phyloP scores from a whole-genome alignment of 2,329 filamentous ascomycete genomes.

The Davidsoniella australis region DNA sequence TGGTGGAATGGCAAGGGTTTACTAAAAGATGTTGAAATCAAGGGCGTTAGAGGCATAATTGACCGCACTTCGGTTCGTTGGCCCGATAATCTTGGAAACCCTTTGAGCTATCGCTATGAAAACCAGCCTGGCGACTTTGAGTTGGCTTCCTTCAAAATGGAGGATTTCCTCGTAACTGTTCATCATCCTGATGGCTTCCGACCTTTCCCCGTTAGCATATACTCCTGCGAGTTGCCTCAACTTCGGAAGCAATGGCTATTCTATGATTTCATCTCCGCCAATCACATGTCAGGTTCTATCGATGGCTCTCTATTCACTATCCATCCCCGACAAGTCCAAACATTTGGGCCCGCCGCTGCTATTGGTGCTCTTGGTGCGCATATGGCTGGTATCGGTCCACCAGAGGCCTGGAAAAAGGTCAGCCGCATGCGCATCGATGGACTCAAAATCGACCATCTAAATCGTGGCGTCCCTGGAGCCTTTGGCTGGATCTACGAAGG shows the following conservation, averaged over 20 bases:
- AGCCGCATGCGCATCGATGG: conserved; percentile 83
- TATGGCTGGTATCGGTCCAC: conserved; percentile 38
- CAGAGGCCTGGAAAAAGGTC: conserved; percentile 81
- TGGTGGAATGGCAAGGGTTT: conserved; percentile 97
- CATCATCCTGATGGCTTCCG: conserved; percentile 82
- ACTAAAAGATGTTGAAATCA: conserved; percentile 81
- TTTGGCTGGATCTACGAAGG: conserved; percentile 98
- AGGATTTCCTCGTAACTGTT: conserved; percentile 79
- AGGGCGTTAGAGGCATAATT: conserved; percentile 79
- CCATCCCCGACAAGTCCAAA: conserved; percentile 76
- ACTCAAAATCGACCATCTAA: conserved; percentile 88
- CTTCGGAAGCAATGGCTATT: conserved; percentile 93
- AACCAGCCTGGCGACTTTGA: conserved; percentile 90
- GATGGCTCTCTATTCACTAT: conserved; percentile 96
- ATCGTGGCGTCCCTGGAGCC: conserved; percentile 78
- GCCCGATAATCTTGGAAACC: conserved; percentile 48
- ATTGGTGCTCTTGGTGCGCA: conserved; percentile 10
- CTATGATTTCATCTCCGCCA: conserved; percentile 91
- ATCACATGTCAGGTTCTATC: conserved; percentile 87
- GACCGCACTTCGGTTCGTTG: conserved; percentile 74
- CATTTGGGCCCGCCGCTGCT: conserved; percentile 8
- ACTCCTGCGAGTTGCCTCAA: conserved; percentile 83
- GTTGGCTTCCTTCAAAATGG: conserved; percentile 89
- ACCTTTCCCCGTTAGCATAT: conserved; percentile 92
- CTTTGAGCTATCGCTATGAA: conserved; percentile 71